Percentiles rank a stretch among this genome's conserved stretches.
These are phyloP conservation scores for Diospyros lotus DNA, from an alignment of 148 eudicot species.

Conservation along the genomic window DNA sequence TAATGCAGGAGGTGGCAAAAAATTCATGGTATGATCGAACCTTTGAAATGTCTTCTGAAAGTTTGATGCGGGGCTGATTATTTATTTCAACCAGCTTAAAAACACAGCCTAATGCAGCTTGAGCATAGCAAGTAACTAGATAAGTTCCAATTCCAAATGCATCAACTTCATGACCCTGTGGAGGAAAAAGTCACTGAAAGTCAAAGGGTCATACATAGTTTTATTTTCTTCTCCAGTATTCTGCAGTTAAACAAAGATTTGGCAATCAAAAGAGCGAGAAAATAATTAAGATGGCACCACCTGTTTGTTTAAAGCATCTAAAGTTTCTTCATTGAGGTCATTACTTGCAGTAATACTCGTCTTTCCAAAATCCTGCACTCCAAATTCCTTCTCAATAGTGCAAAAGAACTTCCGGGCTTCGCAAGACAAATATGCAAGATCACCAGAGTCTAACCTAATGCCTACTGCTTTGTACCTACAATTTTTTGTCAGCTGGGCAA, in stretches of 20 bases:
- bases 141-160: conserved; percentile 94
- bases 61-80: conserved; percentile 91
- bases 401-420: conserved; percentile 79
- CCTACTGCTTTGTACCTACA: conserved; percentile 89
- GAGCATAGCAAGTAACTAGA: conserved; percentile 96
- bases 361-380: conserved; percentile 70
- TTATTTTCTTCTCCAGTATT: background rate
- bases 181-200: conserved; percentile 10
- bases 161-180: conserved; percentile 94
- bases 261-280: background rate
- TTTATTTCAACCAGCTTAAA: conserved; percentile 99
- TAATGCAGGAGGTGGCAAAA: background rate
- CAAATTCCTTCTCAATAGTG: conserved; percentile 74
- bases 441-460: conserved; percentile 96
- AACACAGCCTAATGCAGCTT: conserved; percentile 95
- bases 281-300: background rate
- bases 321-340: conserved; percentile 95
- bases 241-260: background rate
- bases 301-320: conserved; percentile 97
- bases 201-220: background rate
- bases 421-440: conserved; percentile 87
- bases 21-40: conserved; percentile 32
- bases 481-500: conserved; percentile 4
- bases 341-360: conserved; percentile 85
- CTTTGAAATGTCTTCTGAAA: conserved; percentile 97